phyloP scores from a whole-genome alignment of 2,329 filamentous ascomycete genomes.

The Exophiala phaeomuriformis region DNA sequence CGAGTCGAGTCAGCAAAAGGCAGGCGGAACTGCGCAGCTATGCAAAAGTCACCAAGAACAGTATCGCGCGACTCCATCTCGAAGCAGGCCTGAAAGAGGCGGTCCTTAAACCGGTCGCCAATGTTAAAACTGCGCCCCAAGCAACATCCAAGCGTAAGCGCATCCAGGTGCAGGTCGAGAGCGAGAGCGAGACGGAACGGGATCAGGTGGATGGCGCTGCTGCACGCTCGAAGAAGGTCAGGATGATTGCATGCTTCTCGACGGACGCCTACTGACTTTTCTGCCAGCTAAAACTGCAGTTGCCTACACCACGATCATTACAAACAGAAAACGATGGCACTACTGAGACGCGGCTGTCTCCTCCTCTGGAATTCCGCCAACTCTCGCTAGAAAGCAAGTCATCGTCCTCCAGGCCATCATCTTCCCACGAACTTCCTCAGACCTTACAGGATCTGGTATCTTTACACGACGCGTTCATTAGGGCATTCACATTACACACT shows the following conservation, averaged over 20 bases:
- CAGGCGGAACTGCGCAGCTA: constrained; percentile 16
- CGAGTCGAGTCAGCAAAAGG: constrained; percentile 18
- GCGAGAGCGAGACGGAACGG: constrained; percentile 10
- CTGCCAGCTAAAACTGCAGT: constrained; percentile 10
- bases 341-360: constrained; percentile 9
- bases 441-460: constrained; percentile 16
- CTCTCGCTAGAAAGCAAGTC: constrained; percentile 10
- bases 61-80: constrained; percentile 3
- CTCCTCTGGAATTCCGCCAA: constrained; percentile 12
- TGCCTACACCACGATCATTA: constrained; percentile 14
- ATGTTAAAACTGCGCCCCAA: constrained; percentile 3
- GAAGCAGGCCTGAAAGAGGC: constrained; percentile 10
- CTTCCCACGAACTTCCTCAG: constrained; percentile 9
- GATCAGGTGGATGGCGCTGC: not conserved
- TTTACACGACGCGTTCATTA: constrained; percentile 60
- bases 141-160: constrained; percentile 17
- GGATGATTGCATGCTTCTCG: not conserved
- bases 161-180: constrained; percentile 9
- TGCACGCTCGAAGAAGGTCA: constrained; percentile 13
- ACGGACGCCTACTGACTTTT: constrained; percentile 2
- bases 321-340: constrained; percentile 2
- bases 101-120: constrained; percentile 2
- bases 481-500: constrained; percentile 60
- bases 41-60: constrained; percentile 20
- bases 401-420: not conserved